Base-by-base conservation (phyloP, 2,329 filamentous ascomycete species). In the Laburnicola sp. region DNA sequence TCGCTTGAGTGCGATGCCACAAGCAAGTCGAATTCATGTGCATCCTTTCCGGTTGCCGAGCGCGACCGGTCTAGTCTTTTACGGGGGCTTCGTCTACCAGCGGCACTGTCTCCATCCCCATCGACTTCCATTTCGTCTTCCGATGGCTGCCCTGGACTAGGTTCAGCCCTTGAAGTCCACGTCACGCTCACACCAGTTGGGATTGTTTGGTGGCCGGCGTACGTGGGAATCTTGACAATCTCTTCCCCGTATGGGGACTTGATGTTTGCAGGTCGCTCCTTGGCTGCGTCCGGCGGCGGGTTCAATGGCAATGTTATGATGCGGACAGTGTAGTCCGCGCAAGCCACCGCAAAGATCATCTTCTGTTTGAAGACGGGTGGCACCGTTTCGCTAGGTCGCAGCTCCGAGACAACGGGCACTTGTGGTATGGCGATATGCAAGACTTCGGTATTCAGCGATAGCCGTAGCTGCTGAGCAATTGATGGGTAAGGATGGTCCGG, bases 321-420 rank as follows among this genome's bases (percentile, higher is more conserved):
- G 27, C 79, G 76, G 8, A 83, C 74, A n/a, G 76, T 80, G 10
- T 76, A 78, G 63, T 86, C 83, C 11, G 79, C 76, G 56, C 82
- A 86, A 11, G 79, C 76, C 3, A 79, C 78, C 0, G 78, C 75
- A 32, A 86, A 72, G 23, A 84, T 73, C 11, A 86, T 77, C 47
- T 74, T 77, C 32, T 74, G 72, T 36, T 74, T 75, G 48, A 83
- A 73, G 30, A 82, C 71, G 26, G 72, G 68, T 7, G 79, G 80
- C 28, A 75, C 74, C 6, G 73, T 71, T 28, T 66, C 68, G 27
- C 63, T 60, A 9, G 71, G 51, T 2, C 65, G 60, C 10, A 72
- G 58, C 1, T 69, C 53, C 9, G 70, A 67, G 26, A 64, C 45
- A 4, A 59, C 41, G 1, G 74, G 69, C 23, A 75, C 59, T 16